Conservation (phyloP, 208 protist species). For the Leishmania aethiopica region DNA sequence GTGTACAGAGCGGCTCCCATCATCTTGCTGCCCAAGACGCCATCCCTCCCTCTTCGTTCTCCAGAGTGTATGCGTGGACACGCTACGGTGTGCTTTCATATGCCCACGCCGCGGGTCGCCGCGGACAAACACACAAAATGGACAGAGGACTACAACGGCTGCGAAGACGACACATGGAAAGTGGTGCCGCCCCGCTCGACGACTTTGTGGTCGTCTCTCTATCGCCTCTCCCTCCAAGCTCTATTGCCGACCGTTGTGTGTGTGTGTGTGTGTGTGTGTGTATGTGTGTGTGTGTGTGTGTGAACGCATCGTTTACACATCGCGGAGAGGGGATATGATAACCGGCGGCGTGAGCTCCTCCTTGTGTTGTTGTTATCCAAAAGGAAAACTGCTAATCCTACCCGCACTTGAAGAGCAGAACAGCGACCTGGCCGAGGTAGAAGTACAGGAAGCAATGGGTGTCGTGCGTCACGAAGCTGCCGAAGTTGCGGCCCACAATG, state of each 20-base stretch:
- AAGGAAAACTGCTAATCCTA: slow-evolving; percentile 19
- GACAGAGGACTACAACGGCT: background rate
- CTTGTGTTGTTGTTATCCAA: background rate
- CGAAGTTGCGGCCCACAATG: slow-evolving; percentile 99
- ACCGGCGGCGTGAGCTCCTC: background rate
- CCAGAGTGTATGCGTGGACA: background rate
- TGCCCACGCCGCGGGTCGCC: background rate
- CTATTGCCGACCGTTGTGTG: background rate
- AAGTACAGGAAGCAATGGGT: slow-evolving; percentile 99
- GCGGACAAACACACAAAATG: background rate
- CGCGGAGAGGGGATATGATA: background rate
- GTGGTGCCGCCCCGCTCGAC: background rate
- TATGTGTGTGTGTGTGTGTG: background rate
- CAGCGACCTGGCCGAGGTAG: slow-evolving; percentile 99
- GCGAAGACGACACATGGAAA: background rate
- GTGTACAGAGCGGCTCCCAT: background rate
- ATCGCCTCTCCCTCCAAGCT: background rate
- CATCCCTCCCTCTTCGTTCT: background rate
- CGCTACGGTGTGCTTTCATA: background rate
- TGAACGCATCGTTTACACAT: background rate
- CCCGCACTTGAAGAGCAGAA: slow-evolving; percentile 98
- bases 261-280: background rate
- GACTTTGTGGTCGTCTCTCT: background rate
- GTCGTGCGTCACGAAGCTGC: slow-evolving; percentile 99
- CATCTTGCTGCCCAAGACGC: background rate